Evolutionary conservation across 2,329 filamentous ascomycete species (phyloP).

Genomic region (Aspergillus sp.): DNA sequence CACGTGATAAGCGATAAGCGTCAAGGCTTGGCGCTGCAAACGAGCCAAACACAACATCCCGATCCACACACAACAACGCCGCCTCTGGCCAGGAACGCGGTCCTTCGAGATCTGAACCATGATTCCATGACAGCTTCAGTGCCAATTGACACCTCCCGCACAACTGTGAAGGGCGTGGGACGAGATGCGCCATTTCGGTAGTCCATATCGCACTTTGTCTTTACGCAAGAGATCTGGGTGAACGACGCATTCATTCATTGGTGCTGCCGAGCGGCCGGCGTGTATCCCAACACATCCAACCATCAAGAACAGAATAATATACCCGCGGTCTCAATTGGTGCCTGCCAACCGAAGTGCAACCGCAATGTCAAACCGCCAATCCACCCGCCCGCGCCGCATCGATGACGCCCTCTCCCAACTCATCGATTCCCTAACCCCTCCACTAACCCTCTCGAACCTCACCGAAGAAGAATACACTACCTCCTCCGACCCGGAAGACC

Average conservation of each 20-base stretch:
- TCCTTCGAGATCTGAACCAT: background rate
- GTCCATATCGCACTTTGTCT: background rate
- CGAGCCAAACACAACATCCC: slow-evolving; percentile 17
- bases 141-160: background rate
- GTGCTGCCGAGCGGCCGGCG: background rate
- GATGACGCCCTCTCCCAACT: slow-evolving; percentile 38
- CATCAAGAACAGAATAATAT: background rate
- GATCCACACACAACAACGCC: slow-evolving; percentile 3
- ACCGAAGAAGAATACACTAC: slow-evolving; percentile 19
- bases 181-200: slow-evolving; percentile 2
- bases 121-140: background rate
- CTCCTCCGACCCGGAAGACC: slow-evolving; percentile 26
- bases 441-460: slow-evolving; percentile 23
- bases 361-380: slow-evolving; percentile 24
- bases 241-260: background rate
- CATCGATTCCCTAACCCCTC: slow-evolving; percentile 34
- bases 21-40: slow-evolving; percentile 16
- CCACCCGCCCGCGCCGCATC: slow-evolving; percentile 33
- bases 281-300: no score
- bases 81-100: background rate
- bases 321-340: background rate
- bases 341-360: background rate
- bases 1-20: background rate
- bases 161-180: background rate
- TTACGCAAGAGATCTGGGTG: slow-evolving; percentile 2